phyloP scores from a whole-genome alignment of 2,329 filamentous ascomycete genomes.

The Calcarisporium arbuscula region DNA sequence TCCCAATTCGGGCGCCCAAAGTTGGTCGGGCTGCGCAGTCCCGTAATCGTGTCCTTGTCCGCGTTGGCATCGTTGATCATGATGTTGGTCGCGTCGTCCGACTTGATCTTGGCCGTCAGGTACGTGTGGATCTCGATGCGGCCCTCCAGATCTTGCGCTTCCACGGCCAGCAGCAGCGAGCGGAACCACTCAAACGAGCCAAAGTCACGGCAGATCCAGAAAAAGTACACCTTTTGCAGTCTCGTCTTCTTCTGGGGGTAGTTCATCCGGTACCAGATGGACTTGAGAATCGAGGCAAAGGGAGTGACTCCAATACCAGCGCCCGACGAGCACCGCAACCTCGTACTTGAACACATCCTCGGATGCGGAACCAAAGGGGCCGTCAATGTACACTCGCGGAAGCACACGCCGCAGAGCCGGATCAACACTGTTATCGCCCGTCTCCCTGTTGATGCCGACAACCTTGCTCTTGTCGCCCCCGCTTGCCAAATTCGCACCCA shows the following conservation, averaged over 20 bases:
- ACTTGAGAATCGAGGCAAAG: slow-evolving; percentile 81
- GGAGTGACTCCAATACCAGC: slow-evolving; percentile 83
- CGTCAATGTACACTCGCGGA: slow-evolving; percentile 75
- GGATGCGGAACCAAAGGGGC: slow-evolving; percentile 78
- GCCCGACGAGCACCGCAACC: slow-evolving; percentile 68
- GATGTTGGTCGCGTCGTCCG: slow-evolving; percentile 81
- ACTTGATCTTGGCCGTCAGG: slow-evolving; percentile 79
- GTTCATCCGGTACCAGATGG: slow-evolving; percentile 91
- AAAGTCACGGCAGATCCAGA: slow-evolving; percentile 87
- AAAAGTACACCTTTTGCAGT: slow-evolving; percentile 83
- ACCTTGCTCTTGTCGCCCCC: slow-evolving; percentile 53
- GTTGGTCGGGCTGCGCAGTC: slow-evolving; percentile 74
- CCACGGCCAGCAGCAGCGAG: slow-evolving; percentile 74
- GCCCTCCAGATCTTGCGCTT: slow-evolving; percentile 77
- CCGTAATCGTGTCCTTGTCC: slow-evolving; percentile 79
- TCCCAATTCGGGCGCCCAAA: slow-evolving; percentile 87
- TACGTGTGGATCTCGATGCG: slow-evolving; percentile 88
- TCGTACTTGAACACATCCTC: slow-evolving; percentile 90
- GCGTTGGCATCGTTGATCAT: slow-evolving; percentile 88
- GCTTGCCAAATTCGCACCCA: slow-evolving; percentile 65
- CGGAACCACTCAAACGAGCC: slow-evolving; percentile 88
- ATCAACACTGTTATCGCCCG: slow-evolving; percentile 51
- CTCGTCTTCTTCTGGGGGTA: slow-evolving; percentile 74
- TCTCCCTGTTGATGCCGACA: slow-evolving; percentile 57
- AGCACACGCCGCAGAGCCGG: slow-evolving; percentile 66